Percentiles rank a stretch among this genome's conserved stretches.
These are phyloP conservation scores for Apocynum venetum DNA, from an alignment of 257 asterid genomes.

Conservation along the genomic window DNA sequence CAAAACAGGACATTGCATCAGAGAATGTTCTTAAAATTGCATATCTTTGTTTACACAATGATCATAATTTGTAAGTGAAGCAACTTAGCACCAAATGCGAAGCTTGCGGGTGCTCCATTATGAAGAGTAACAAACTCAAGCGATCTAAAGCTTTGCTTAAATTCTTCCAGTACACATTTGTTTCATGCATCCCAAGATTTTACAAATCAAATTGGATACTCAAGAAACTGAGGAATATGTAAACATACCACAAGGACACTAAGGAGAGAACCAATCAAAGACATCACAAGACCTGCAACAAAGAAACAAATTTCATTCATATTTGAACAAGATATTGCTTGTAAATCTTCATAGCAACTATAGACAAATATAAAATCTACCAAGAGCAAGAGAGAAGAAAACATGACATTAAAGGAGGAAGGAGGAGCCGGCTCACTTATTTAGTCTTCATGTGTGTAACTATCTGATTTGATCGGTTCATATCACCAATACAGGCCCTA, in stretches of 20 bases:
- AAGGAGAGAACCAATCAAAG: conserved; percentile 77
- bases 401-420: neutral
- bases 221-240: neutral
- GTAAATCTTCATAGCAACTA: neutral
- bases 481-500: neutral
- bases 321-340: neutral
- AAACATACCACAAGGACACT: conserved; percentile 70
- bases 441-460: neutral
- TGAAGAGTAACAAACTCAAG: neutral
- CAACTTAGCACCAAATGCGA: neutral
- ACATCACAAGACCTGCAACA: conserved; percentile 77
- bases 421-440: neutral
- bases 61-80: neutral
- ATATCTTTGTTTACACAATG: neutral
- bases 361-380: neutral
- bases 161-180: neutral
- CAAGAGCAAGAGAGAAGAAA: neutral
- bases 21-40: neutral
- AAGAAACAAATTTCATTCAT: conserved; percentile 1
- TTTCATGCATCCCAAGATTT: neutral
- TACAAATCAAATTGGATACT: neutral
- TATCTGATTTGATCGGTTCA: neutral
- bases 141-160: neutral
- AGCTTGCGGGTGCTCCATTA: neutral
- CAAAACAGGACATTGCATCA: neutral